Evolutionary conservation across 495 filamentous ascomycete genomes (phyloP).

Genomic region (Polyplosphaeria fusca): DNA sequence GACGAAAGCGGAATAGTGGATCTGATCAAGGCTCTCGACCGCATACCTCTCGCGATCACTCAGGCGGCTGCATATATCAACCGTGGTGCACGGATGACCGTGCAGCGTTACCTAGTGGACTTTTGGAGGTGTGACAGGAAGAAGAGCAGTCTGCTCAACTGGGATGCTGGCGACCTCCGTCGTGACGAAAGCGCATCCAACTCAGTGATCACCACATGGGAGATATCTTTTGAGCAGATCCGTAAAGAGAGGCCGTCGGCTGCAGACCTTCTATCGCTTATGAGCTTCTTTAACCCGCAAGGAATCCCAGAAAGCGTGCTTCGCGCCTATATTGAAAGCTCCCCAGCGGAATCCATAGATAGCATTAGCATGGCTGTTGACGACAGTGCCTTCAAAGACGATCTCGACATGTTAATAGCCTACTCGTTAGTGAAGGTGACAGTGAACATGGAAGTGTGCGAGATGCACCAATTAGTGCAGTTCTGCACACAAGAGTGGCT

Average conservation of each 20-base stretch:
- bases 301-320: constrained; percentile 34
- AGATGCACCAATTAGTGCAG: too few species aligned
- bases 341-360: neutral
- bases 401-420: constrained; percentile 26
- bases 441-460: constrained; percentile 2
- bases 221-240: constrained; percentile 51
- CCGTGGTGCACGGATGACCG: neutral
- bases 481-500: too few species aligned
- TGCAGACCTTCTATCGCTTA: too few species aligned
- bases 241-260: constrained; percentile 27
- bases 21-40: neutral
- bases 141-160: constrained; percentile 34
- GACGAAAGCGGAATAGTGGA: too few species aligned
- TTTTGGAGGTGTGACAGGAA: constrained; percentile 40
- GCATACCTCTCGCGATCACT: constrained; percentile 12
- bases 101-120: constrained; percentile 39
- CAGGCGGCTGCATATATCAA: constrained; percentile 30
- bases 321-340: constrained; percentile 2
- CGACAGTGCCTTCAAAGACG: constrained; percentile 31
- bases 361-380: too few species aligned
- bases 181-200: constrained; percentile 36
- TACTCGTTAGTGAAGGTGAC: constrained; percentile 37
- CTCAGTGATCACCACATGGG: constrained; percentile 47
- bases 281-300: too few species aligned
- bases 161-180: constrained; percentile 36